phyloP scores from a whole-genome alignment of 116 monocot species.

The Posidonia oceanica region DNA sequence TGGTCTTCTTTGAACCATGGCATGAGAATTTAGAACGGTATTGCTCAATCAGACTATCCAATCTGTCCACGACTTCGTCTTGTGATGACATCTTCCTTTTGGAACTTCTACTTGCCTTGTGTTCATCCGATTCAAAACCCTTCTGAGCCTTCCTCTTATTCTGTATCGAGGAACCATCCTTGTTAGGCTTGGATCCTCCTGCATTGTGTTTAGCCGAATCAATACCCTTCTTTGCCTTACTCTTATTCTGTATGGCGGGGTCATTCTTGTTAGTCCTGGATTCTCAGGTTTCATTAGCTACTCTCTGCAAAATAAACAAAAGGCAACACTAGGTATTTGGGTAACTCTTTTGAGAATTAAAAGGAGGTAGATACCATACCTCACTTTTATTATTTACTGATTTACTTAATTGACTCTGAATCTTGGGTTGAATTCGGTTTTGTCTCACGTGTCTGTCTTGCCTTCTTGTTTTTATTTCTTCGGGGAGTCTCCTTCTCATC shows the following conservation, averaged over 20 bases:
- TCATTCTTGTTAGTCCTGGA: not conserved
- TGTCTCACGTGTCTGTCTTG: not conserved
- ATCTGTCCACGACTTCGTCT: slow-evolving; percentile 32
- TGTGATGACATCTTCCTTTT: slow-evolving; percentile 22
- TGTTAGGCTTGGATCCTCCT: not conserved
- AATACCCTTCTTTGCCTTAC: no score
- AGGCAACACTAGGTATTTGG: not conserved
- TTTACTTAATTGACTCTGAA: not conserved
- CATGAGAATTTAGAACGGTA: slow-evolving; percentile 57
- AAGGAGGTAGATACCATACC: not conserved
- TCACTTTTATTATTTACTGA: not conserved
- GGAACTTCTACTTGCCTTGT: slow-evolving; percentile 4
- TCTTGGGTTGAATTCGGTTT: not conserved
- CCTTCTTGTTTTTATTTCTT: not conserved
- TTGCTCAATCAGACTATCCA: slow-evolving; percentile 60
- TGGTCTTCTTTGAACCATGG: slow-evolving; percentile 9
- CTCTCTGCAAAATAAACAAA: not conserved
- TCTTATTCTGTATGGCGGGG: no score
- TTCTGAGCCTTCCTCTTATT: slow-evolving; percentile 10
- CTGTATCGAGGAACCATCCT: not conserved
- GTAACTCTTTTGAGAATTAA: not conserved
- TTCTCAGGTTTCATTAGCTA: not conserved
- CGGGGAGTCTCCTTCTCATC: not conserved
- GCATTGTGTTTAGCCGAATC: no score
- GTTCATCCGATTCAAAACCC: slow-evolving; percentile 4